These are phyloP conservation scores for Yamadazyma sp. DNA, from an alignment of 1,139 yeast genomes.

Conservation along the genomic window DNA sequence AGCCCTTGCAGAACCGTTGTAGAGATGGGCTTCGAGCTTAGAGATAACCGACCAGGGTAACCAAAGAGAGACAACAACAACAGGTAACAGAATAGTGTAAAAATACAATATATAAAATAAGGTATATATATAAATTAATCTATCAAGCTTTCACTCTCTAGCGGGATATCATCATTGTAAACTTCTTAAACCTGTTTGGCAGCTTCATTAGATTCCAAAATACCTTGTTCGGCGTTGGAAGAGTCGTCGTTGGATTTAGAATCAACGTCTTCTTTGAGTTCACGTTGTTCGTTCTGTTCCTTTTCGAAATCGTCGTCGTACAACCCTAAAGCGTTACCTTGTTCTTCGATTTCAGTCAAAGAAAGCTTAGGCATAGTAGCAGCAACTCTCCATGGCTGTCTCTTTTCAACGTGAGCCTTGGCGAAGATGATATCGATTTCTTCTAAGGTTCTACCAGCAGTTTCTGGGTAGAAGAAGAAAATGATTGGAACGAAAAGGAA, in stretches of 20 bases:
- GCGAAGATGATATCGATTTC: conserved; percentile 46
- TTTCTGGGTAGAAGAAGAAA: conserved; percentile 47
- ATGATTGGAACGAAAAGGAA: conserved; percentile 35
- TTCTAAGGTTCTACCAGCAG: conserved; percentile 47
- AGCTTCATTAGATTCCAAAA: conserved; percentile 9
- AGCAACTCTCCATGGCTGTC: conserved; percentile 50
- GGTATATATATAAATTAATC: conserved; percentile 1
- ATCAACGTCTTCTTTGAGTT: conserved; percentile 31
- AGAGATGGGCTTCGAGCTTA: no score
- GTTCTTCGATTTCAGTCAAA: conserved; percentile 44
- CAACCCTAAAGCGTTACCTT: conserved; percentile 48
- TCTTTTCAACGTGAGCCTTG: conserved; percentile 44
- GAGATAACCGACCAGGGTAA: no score
- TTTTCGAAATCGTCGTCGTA: conserved; percentile 43
- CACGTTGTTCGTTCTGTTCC: conserved; percentile 32
- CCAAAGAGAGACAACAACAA: no score
- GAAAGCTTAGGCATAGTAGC: conserved; percentile 47
- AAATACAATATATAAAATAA: neutral
- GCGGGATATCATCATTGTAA: neutral
- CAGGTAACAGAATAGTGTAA: neutral
- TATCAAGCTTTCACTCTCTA: neutral
- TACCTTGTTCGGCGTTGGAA: conserved; percentile 10
- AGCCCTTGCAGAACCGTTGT: no score
- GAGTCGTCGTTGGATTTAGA: conserved; percentile 16
- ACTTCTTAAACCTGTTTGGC: conserved; percentile 13